Evolutionary conservation across 2,329 filamentous ascomycete genomes (phyloP), one percentile per base, ranked within the genome.

Genomic region (Volutella citrinella): DNA sequence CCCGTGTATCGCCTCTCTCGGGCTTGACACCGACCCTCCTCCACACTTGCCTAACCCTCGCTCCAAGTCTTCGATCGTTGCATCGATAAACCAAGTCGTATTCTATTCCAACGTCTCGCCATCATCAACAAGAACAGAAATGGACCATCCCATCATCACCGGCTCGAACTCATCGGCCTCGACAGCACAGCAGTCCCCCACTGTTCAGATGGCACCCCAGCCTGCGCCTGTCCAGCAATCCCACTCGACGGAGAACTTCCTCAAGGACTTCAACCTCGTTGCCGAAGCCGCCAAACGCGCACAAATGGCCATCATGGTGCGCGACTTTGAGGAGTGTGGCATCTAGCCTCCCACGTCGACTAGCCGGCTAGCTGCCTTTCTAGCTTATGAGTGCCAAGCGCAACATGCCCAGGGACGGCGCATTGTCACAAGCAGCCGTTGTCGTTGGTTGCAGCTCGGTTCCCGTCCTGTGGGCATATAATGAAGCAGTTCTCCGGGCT

Each of bases 261-360:
- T 95, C 40, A 80, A 82, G 52, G 84, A 95, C 61, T 87, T 91
- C 55, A 91, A 78, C 38, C 76, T 96, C 19, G 76, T 96, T 25
- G 90, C 90, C 21, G 91, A 97, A 69, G 91, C 91, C 3, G 91
- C 89, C 26, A 95, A 95, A 65, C 75, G 90, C 25, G 91, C 91
- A 9, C 88, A 96, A 64, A 86, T 96, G 72, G 87, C 87, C 25
- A 81, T 89, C 54, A 70, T 96, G 59, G 85, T 90, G 72, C 76
- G 90, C 43, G 91, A 96, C 62, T 74, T 97, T 56, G 88, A 87
- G 54, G 78, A 80, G 45, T 74, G 85, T 54, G 78, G 76, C 33
- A 63, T 88, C 28, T 76, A 43, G 27, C n/a, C 16, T 23, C 28
- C 11, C 30, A 16, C 23, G 16, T 28, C 24, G 22, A 9, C 20